phyloP scores from a whole-genome alignment of 805 yeast genomes.

The Cyberlindnera saturnus region DNA sequence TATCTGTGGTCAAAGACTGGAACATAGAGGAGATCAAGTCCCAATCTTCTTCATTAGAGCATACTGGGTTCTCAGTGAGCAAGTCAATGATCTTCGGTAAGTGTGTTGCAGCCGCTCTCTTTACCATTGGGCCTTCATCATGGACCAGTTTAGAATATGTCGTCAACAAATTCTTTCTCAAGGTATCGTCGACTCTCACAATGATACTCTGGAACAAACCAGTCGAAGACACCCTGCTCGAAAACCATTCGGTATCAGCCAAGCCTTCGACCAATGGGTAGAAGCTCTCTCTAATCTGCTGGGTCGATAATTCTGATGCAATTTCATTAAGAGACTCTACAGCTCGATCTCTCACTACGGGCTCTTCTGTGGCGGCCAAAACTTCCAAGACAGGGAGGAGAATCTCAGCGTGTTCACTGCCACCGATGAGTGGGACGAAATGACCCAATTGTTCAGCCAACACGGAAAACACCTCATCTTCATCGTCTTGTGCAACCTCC shows the following conservation, averaged over 20 bases:
- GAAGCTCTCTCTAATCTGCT: conserved; percentile 60
- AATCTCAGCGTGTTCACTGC: conserved; percentile 54
- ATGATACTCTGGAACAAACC: conserved; percentile 76
- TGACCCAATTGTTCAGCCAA: conserved; percentile 86
- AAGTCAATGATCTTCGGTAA: conserved; percentile 69
- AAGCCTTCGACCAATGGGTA: conserved; percentile 73
- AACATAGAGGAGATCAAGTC: conserved; percentile 79
- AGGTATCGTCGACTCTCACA: conserved; percentile 46
- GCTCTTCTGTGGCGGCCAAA: conserved; percentile 91
- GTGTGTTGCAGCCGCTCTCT: conserved; percentile 86
- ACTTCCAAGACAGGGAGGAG: conserved; percentile 63
- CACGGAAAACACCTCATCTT: conserved; percentile 94
- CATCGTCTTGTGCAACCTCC: conserved; percentile 88
- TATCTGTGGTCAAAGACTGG: conserved; percentile 68
- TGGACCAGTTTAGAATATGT: conserved; percentile 64
- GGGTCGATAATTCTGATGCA: conserved; percentile 53
- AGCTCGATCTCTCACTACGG: conserved; percentile 91
- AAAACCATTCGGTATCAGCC: conserved; percentile 90
- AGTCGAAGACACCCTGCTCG: conserved; percentile 84
- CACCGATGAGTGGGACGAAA: conserved; percentile 88
- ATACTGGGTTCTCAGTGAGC: conserved; percentile 41
- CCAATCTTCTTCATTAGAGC: conserved; percentile 58
- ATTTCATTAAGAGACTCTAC: conserved; percentile 76
- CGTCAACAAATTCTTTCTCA: conserved; percentile 57
- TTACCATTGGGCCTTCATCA: conserved; percentile 97